A percentile compares a stretch with the other conserved stretches of the same genome.
Evolutionary conservation across 352 stramenopile species (phyloP).

Genomic region (Globisporangium perplexum): DNA sequence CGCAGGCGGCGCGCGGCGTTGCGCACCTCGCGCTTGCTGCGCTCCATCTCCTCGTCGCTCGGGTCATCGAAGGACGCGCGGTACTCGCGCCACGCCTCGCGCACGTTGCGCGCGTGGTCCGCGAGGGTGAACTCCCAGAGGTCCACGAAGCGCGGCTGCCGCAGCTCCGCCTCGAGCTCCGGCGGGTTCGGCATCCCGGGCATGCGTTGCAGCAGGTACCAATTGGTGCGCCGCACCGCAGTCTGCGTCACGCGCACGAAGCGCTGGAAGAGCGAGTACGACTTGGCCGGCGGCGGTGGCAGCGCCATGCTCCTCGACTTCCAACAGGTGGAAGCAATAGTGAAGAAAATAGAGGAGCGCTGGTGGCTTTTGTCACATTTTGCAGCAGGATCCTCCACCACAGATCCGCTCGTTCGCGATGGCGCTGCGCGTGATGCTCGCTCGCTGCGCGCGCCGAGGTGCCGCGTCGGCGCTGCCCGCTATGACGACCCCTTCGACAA

Average conservation of each 20-base stretch:
- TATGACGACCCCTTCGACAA: not conserved
- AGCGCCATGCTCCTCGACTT: not conserved
- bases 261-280: conserved; percentile 78
- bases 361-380: conserved; percentile 7
- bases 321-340: not conserved
- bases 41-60: conserved; percentile 52
- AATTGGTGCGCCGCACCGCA: conserved; percentile 39
- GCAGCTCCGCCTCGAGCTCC: conserved; percentile 38
- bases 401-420: not conserved
- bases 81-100: conserved; percentile 73
- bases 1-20: conserved; percentile 35
- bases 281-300: conserved; percentile 27
- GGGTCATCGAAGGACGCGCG: conserved; percentile 46
- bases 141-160: conserved; percentile 51
- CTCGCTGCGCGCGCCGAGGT: conserved; percentile 3
- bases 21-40: conserved; percentile 60
- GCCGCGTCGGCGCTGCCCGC: not conserved
- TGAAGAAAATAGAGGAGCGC: not conserved
- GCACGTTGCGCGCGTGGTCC: conserved; percentile 57
- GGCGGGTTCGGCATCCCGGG: conserved; percentile 68
- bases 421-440: conserved; percentile 13
- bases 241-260: conserved; percentile 66
- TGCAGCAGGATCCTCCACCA: not conserved
- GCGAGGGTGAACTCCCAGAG: conserved; percentile 74
- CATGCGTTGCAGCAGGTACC: conserved; percentile 50